Evolutionary conservation across 768 basidiomycete genomes (phyloP).

Genomic region (Mycena pura): DNA sequence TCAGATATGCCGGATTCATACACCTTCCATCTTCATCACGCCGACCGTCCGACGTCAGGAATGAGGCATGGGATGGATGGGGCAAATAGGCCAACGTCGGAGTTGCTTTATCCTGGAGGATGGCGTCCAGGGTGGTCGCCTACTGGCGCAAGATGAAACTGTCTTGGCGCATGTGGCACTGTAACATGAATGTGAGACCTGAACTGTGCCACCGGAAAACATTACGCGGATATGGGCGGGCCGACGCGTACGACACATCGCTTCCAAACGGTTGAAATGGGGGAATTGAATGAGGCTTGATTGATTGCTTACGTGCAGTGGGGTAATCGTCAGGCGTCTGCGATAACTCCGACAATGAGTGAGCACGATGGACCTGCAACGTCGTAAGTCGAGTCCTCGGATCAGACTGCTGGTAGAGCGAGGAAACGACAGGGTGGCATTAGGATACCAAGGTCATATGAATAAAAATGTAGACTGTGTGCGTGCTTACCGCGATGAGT

Average conservation of each 20-base stretch:
- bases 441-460: background rate
- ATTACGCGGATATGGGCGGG: background rate
- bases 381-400: background rate
- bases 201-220: no score
- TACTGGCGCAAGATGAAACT: no score
- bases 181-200: background rate
- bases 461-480: background rate
- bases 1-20: background rate
- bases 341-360: no score
- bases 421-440: conserved; percentile 5
- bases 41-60: conserved; percentile 12
- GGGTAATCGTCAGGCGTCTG: background rate
- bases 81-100: conserved; percentile 2
- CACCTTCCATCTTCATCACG: conserved; percentile 10
- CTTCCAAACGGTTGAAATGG: background rate
- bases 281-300: background rate
- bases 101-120: no score
- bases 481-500: background rate
- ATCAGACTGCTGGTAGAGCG: background rate
- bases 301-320: conserved; percentile 14
- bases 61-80: background rate
- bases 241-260: background rate
- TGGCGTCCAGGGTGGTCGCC: no score
- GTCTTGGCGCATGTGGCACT: background rate
- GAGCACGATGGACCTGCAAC: no score